Conservation (phyloP, 805 yeast species). For the Ogataea trehaloabstinens region DNA sequence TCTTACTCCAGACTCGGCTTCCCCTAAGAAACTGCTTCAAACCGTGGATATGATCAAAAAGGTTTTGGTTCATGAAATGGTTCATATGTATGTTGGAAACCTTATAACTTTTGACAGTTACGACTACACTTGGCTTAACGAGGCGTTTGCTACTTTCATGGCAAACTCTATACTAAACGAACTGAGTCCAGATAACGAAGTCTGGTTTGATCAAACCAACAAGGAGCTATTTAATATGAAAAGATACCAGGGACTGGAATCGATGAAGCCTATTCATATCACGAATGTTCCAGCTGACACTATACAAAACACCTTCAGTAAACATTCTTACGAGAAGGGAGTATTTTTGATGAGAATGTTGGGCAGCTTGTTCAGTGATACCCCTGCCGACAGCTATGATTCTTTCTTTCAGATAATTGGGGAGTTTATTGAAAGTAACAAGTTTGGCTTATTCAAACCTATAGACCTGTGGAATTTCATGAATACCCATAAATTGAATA, state of each 20-base stretch:
- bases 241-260: constrained; percentile 34
- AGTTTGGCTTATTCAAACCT: constrained; percentile 43
- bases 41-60: constrained; percentile 40
- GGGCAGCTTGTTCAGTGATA: constrained; percentile 38
- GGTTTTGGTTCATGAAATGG: constrained; percentile 66
- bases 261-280: constrained; percentile 36
- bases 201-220: constrained; percentile 34
- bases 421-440: constrained; percentile 35
- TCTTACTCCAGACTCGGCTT: constrained; percentile 34
- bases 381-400: constrained; percentile 30
- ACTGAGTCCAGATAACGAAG: constrained; percentile 20
- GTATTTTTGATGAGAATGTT: constrained; percentile 54
- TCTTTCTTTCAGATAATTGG: constrained; percentile 34
- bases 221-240: constrained; percentile 30
- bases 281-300: constrained; percentile 36
- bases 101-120: constrained; percentile 64
- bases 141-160: constrained; percentile 73
- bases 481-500: constrained; percentile 27
- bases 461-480: constrained; percentile 51
- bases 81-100: constrained; percentile 82
- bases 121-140: constrained; percentile 72
- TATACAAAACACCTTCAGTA: constrained; percentile 47
- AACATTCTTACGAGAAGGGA: constrained; percentile 58
- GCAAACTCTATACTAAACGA: constrained; percentile 41
- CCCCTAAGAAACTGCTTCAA: constrained; percentile 17